Conservation (phyloP, 139 green algal species). For the Tetraselmis striata region DNA sequence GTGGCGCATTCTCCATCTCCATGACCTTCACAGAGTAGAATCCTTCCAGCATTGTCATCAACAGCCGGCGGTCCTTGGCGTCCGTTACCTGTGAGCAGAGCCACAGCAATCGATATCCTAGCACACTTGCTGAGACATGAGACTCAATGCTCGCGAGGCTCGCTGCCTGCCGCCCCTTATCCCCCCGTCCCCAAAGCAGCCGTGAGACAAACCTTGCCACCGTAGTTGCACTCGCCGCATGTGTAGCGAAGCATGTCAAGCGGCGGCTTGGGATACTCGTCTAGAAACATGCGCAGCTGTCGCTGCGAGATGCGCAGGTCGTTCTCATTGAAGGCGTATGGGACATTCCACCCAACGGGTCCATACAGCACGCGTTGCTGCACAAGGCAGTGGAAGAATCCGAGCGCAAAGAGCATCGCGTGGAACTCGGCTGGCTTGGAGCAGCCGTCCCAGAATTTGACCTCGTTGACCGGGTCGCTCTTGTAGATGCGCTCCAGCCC, state of each 20-base stretch:
- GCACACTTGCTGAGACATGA: background rate
- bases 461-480: constrained; percentile 53
- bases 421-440: constrained; percentile 52
- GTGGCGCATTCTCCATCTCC: constrained; percentile 12
- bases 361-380: constrained; percentile 70
- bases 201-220: constrained; percentile 22
- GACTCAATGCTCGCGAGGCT: no score
- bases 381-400: constrained; percentile 67
- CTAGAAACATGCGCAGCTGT: constrained; percentile 75
- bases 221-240: constrained; percentile 46
- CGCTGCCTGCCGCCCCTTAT: no score
- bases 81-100: constrained; percentile 73
- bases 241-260: constrained; percentile 64
- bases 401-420: constrained; percentile 63
- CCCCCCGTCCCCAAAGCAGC: no score
- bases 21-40: constrained; percentile 53
- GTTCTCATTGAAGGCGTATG: constrained; percentile 75
- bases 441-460: constrained; percentile 63
- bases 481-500: constrained; percentile 61
- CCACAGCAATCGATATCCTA: no score
- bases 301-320: constrained; percentile 66
- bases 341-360: constrained; percentile 76
- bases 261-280: constrained; percentile 67
- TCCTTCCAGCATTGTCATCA: constrained; percentile 60
- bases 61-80: constrained; percentile 58